These are phyloP conservation scores for Inonotus obliquus DNA, from an alignment of 1,284 basidiomycete genomes.

Conservation along the genomic window DNA sequence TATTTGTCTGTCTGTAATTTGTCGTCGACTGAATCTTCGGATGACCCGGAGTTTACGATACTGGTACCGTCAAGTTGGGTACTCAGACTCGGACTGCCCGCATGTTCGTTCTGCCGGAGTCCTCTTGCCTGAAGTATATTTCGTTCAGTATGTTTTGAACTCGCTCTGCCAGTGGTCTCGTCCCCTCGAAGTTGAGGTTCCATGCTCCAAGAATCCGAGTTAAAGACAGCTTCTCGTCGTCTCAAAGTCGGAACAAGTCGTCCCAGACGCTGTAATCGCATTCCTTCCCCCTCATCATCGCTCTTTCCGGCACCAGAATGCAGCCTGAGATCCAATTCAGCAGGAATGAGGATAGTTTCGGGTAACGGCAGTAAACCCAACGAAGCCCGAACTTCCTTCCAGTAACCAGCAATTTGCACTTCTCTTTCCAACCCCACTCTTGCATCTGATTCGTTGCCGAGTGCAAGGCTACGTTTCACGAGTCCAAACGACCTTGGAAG, in stretches of 20 bases:
- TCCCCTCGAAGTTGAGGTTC: constrained; percentile 21
- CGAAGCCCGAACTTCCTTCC: constrained; percentile 28
- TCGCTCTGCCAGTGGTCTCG: not conserved
- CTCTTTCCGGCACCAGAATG: not conserved
- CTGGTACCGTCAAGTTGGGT: not conserved
- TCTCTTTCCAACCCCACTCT: not conserved
- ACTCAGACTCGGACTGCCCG: too few relatives aligned
- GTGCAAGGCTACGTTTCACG: not conserved
- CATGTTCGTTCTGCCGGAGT: too few relatives aligned
- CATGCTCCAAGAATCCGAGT: constrained; percentile 3
- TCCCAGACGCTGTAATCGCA: not conserved
- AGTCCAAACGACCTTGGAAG: too few relatives aligned
- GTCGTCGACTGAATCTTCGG: not conserved
- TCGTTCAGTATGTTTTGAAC: not conserved
- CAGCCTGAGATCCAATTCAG: not conserved
- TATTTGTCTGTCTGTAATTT: not conserved
- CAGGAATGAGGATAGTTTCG: constrained; percentile 12
- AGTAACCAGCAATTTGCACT: constrained; percentile 26
- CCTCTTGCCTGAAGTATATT: too few relatives aligned
- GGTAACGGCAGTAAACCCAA: constrained; percentile 25
- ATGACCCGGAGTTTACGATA: not conserved
- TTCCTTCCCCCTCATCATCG: not conserved
- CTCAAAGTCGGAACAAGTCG: constrained; percentile 1
- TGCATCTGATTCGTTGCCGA: not conserved
- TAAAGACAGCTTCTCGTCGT: not conserved